Evolutionary conservation across 306 rosid genomes (phyloP).

Genomic region (Gastrolobium bilobum): DNA sequence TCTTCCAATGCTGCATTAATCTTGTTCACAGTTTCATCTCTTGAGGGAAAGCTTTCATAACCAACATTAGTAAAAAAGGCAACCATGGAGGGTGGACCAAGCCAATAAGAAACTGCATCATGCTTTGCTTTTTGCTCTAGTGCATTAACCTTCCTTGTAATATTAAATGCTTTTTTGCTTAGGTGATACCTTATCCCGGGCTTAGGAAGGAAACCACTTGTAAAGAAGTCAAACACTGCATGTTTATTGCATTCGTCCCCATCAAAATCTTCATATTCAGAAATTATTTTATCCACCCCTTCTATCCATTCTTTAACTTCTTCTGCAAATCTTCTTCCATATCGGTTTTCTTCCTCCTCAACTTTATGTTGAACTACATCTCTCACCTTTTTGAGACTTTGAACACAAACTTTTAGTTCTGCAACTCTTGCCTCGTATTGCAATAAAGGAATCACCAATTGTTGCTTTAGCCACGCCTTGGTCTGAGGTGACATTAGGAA

Average conservation of each 20-base stretch:
- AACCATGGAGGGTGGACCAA: too few species aligned
- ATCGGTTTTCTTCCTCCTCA: not conserved
- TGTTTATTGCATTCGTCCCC: not conserved
- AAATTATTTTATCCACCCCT: not conserved
- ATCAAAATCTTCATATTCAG: not conserved
- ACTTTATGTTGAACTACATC: not conserved
- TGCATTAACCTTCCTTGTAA: not conserved
- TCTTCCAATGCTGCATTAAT: too few species aligned
- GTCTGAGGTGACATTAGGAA: too few species aligned
- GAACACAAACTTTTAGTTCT: not conserved
- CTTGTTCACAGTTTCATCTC: too few species aligned
- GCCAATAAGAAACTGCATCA: not conserved
- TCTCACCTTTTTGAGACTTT: not conserved
- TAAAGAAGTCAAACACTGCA: not conserved
- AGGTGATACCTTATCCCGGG: not conserved
- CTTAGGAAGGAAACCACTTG: slow-evolving; percentile 27
- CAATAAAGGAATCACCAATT: not conserved
- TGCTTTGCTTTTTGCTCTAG: not conserved
- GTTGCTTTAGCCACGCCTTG: not conserved
- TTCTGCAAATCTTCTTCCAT: not conserved
- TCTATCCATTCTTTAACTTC: not conserved
- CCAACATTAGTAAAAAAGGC: too few species aligned
- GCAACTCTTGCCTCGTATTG: not conserved
- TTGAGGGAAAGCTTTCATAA: too few species aligned
- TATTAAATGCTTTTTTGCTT: not conserved